Base-by-base conservation (phyloP, 1,139 yeast genomes). In the Taiozyma sp. region DNA sequence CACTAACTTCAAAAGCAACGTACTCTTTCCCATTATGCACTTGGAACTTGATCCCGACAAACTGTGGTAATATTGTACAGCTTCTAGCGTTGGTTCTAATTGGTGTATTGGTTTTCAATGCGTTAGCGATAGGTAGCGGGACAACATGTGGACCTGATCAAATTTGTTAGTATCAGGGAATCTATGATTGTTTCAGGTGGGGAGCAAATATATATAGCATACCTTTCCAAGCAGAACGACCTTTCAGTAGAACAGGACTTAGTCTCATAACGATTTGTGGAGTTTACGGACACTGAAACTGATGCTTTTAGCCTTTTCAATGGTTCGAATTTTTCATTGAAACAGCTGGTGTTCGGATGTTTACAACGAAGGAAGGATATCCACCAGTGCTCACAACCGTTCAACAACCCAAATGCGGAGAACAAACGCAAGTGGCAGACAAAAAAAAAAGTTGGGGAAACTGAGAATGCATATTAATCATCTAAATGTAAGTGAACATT, bases 11-110 rank as follows among this genome's bases (percentile, higher is more conserved):
- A 47, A 93, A 79, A 51, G 91, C 92, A 47, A 91, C 96, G 66
- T 92, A 93, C 59, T 91, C 96, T 69, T 87, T 88, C 40, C 99
- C 99, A 70, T 93, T 93, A 71, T 93, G 99, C 45, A 93, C 88
- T 70, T 93, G 96, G 70, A 93, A 93, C 64, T 84, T 87, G 54
- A 91, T 76, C 8, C 99, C 99, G 39, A 93, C 97, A 71, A 93
- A 92, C 67, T 89, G 96, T 24, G 99, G 99, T 50, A 93, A 74
- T 52, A 93, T 88, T 24, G 98, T 93, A 66, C 98, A 93, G 43
- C 95, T 77, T 67, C 99, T 80, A 46, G 97, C 97, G 64, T 91
- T 90, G 29, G 99, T 93, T 71, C 97, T 79, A 55, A 93, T 88
- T 10, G 98, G 96, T 4, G 89, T 80, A 27, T 88, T 88, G 53